These are phyloP conservation scores for Lactarius trivialis DNA, from an alignment of 768 basidiomycete species.

Conservation along the genomic window DNA sequence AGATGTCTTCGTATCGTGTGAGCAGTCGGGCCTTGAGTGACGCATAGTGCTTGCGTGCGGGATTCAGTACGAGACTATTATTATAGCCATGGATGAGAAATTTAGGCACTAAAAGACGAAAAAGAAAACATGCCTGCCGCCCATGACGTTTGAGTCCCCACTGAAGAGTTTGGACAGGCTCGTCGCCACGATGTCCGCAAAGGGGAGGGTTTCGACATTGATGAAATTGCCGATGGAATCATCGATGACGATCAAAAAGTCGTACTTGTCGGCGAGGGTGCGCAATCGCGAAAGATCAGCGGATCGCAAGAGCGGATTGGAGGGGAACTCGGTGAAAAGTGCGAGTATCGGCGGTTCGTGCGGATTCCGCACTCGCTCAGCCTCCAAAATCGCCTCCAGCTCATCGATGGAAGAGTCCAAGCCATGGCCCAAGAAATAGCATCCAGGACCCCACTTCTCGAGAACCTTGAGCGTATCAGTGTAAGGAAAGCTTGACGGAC, in stretches of 20 bases:
- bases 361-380: slow-evolving; percentile 36
- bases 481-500: slow-evolving; percentile 87
- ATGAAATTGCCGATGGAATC: slow-evolving; percentile 94
- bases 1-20: slow-evolving; percentile 70
- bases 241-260: slow-evolving; percentile 85
- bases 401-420: slow-evolving; percentile 67
- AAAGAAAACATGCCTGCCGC: slow-evolving; percentile 66
- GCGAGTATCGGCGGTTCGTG: slow-evolving; percentile 60
- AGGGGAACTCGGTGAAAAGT: slow-evolving; percentile 91
- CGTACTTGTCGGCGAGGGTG: slow-evolving; percentile 76
- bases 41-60: slow-evolving; percentile 60
- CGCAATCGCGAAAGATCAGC: slow-evolving; percentile 72
- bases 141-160: slow-evolving; percentile 94
- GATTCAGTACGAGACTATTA: slow-evolving; percentile 80
- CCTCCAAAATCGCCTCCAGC: slow-evolving; percentile 56
- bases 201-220: slow-evolving; percentile 85
- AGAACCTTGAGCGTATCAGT: slow-evolving; percentile 91
- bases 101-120: neutral
- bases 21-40: slow-evolving; percentile 55
- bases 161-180: slow-evolving; percentile 94
- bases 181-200: slow-evolving; percentile 84
- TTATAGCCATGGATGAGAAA: too few species aligned
- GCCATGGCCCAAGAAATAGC: slow-evolving; percentile 81
- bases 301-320: slow-evolving; percentile 88
- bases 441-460: slow-evolving; percentile 94